Percentiles rank a stretch among this genome's conserved stretches.
Conservation (phyloP, 148 eudicot species). For the Vaccinium corymbosum region DNA sequence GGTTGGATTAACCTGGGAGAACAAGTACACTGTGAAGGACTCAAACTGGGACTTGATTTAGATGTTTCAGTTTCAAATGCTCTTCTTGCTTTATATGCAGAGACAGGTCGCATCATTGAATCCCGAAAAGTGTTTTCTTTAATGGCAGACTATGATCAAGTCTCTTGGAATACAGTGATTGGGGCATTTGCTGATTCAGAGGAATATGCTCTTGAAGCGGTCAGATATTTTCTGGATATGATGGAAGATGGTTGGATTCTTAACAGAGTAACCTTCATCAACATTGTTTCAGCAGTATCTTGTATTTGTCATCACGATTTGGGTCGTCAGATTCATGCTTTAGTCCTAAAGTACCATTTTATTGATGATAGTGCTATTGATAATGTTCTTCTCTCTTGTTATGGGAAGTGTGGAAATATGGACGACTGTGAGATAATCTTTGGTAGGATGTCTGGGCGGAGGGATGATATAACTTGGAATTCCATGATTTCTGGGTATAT, state of each 20-base stretch:
- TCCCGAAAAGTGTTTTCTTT: slow-evolving; percentile 50
- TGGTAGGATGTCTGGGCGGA: slow-evolving; percentile 51
- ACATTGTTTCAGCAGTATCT: slow-evolving; percentile 63
- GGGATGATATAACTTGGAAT: slow-evolving; percentile 72
- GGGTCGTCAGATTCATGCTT: slow-evolving; percentile 56
- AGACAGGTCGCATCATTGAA: slow-evolving; percentile 37
- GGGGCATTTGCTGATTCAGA: slow-evolving; percentile 61
- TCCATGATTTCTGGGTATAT: slow-evolving; percentile 83
- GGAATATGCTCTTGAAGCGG: slow-evolving; percentile 43
- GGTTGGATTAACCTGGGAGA: slow-evolving; percentile 58
- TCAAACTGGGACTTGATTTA: slow-evolving; percentile 58
- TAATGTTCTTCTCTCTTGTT: slow-evolving; percentile 69
- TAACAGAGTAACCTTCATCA: slow-evolving; percentile 61
- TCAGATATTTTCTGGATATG: slow-evolving; percentile 52
- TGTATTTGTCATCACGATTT: slow-evolving; percentile 43
- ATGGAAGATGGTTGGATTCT: slow-evolving; percentile 51
- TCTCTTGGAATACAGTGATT: slow-evolving; percentile 76
- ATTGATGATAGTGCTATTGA: slow-evolving; percentile 40
- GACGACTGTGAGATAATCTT: slow-evolving; percentile 58
- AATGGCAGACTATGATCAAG: slow-evolving; percentile 63
- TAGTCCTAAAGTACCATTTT: slow-evolving; percentile 43
- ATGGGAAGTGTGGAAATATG: slow-evolving; percentile 67
- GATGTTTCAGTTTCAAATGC: slow-evolving; percentile 83
- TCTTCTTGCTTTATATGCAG: slow-evolving; percentile 64
- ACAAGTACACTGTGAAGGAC: slow-evolving; percentile 66